Evolutionary conservation across 257 asterid genomes (phyloP).

Genomic region (Solanum infundibuliforme): DNA sequence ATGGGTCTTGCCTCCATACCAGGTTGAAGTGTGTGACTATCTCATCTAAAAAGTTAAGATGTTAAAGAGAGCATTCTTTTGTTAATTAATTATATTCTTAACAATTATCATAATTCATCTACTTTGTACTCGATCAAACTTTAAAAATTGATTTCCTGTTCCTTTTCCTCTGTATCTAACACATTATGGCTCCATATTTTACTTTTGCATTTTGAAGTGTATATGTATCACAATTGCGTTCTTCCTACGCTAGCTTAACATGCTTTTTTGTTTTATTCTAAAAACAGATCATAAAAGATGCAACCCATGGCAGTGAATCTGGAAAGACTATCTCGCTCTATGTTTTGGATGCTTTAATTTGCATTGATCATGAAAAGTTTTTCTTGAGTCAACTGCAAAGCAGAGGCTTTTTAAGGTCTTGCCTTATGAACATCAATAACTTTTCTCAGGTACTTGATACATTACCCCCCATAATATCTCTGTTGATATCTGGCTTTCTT

Average conservation of each 20-base stretch:
- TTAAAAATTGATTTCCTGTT: not conserved
- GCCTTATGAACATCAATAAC: constrained; percentile 64
- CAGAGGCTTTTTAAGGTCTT: constrained; percentile 81
- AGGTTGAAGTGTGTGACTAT: not conserved
- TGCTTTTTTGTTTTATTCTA: not conserved
- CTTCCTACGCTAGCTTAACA: not conserved
- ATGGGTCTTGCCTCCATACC: not conserved
- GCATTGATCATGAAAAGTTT: constrained; percentile 79
- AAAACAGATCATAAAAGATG: constrained; percentile 73
- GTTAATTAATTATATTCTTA: not conserved
- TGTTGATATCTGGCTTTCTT: not conserved
- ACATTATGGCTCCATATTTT: not conserved
- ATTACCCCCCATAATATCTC: not conserved
- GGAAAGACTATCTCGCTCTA: constrained; percentile 67
- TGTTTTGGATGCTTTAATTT: constrained; percentile 71
- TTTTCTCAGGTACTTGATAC: constrained; percentile 56
- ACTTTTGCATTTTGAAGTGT: not conserved
- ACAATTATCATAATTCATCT: not conserved
- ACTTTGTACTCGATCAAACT: not conserved
- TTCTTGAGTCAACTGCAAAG: constrained; percentile 85
- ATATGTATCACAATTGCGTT: not conserved
- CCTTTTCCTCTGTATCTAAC: not conserved
- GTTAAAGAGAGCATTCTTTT: not conserved
- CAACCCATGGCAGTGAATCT: constrained; percentile 84
- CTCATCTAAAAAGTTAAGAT: not conserved